Evolutionary conservation across 257 asterid species (phyloP), one percentile per base, ranked within the genome.

Genomic region (Fraxinus cuspidata): DNA sequence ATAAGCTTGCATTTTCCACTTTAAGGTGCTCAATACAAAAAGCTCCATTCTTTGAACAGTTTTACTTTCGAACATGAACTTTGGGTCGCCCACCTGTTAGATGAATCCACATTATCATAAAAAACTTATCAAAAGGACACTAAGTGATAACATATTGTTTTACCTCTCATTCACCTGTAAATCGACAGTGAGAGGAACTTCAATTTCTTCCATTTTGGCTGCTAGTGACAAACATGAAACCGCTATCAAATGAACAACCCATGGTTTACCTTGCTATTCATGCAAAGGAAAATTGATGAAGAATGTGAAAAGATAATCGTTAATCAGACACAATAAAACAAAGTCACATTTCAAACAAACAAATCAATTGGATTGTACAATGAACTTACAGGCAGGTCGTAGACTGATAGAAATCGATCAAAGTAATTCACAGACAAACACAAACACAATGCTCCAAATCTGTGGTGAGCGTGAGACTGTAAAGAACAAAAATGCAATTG

Each of bases 31-130:
- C 80, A 89, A 73, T 49, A 94, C 89, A 73, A 89, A 19, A 80
- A 92, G 83, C 89, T 94, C 98, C 98, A 92, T 94, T 84, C 86
- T 87, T 68, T 79, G 85, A 68, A 94, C 81, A 13, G 91, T 85
- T 78, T 86, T 88, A 18, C 85, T 91, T 63, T 89, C 93, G 75
- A 89, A 94, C 71, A 90, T 28, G 76, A 64, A 84, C 19, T 81
- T 82, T 16, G 91, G 90, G 11, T 89, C 87, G 75, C 90, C 91
- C 15, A 87, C 96, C 96, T 93, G 82, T 58, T 82, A 13, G 78
- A 71, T 42, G 19, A 71, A 23, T 51, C 74, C 79, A 85, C 77
- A 67, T 49, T 38, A 63, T 16, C 63, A 51, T 18, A 18, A 19
- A 9, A 9, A 5, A 53, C 2, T 2, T 53, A 53, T 4, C 25